Evolutionary conservation across 768 basidiomycete species (phyloP).

Genomic region (Hysterangium stoloniferum): DNA sequence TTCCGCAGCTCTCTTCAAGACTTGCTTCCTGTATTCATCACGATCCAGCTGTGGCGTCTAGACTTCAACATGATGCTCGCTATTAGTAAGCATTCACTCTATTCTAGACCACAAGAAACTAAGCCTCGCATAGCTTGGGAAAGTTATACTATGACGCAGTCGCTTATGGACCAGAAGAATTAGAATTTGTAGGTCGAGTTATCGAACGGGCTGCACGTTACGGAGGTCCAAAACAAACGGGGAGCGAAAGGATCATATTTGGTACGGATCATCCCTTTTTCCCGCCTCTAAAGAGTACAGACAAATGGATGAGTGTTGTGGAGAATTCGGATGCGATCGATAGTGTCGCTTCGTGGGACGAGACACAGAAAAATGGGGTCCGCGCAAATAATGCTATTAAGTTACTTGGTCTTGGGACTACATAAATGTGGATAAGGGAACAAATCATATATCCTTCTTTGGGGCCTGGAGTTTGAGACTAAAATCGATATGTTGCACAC

Average conservation of each 20-base stretch:
- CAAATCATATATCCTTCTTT: conserved; percentile 19
- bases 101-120: neutral
- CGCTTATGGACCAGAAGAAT: conserved; percentile 81
- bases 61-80: conserved; percentile 74
- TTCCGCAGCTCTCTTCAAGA: conserved; percentile 78
- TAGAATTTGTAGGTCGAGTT: conserved; percentile 67
- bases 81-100: conserved; percentile 41
- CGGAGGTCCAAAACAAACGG: conserved; percentile 34
- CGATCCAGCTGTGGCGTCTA: conserved; percentile 68
- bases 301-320: conserved; percentile 79
- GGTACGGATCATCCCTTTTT: conserved; percentile 92
- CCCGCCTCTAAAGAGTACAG: conserved; percentile 57
- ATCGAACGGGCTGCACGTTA: conserved; percentile 54
- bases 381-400: conserved; percentile 65
- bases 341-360: conserved; percentile 51
- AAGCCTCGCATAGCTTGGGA: conserved; percentile 34
- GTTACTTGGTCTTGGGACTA: conserved; percentile 48
- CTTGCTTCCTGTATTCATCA: conserved; percentile 80
- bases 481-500: conserved; percentile 91
- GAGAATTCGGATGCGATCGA: conserved; percentile 80
- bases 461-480: conserved; percentile 89
- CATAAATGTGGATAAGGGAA: neutral
- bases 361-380: conserved; percentile 55
- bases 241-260: conserved; percentile 36
- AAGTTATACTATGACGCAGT: conserved; percentile 80